Evolutionary conservation across 257 asterid species (phyloP).

Genomic region (Solanum microdontum): DNA sequence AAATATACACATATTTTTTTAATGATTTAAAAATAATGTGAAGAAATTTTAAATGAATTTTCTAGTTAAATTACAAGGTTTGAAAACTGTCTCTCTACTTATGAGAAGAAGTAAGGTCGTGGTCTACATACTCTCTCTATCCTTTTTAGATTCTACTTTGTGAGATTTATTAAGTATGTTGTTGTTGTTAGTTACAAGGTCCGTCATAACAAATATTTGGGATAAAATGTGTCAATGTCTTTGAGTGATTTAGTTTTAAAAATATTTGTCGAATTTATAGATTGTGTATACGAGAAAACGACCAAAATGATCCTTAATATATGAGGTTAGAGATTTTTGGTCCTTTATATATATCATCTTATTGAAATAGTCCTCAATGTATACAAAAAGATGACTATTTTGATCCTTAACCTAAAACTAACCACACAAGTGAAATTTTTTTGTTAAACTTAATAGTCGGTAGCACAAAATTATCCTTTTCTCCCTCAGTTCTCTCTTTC

Average conservation of each 20-base stretch:
- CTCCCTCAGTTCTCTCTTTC: too few species aligned
- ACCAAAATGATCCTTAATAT: too few species aligned
- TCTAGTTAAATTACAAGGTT: not conserved
- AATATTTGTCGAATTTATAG: too few species aligned
- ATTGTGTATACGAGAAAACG: not conserved
- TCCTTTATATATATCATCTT: too few species aligned
- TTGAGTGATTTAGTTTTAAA: not conserved
- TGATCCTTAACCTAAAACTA: too few species aligned
- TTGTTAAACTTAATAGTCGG: too few species aligned
- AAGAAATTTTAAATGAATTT: not conserved
- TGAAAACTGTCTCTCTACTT: not conserved
- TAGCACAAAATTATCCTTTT: too few species aligned
- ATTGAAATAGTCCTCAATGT: too few species aligned
- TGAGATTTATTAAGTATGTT: not conserved
- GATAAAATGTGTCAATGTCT: not conserved
- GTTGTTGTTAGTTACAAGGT: not conserved
- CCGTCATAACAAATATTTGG: not conserved
- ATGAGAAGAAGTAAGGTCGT: not conserved
- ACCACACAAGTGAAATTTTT: too few species aligned
- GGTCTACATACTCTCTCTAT: too few species aligned
- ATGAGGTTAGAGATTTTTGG: too few species aligned
- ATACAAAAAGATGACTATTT: too few species aligned
- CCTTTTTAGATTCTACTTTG: not conserved
- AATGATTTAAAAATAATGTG: not conserved
- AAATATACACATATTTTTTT: not conserved